Base-by-base conservation (phyloP, 1,284 basidiomycete genomes). In the Papiliotrema flavescens region DNA sequence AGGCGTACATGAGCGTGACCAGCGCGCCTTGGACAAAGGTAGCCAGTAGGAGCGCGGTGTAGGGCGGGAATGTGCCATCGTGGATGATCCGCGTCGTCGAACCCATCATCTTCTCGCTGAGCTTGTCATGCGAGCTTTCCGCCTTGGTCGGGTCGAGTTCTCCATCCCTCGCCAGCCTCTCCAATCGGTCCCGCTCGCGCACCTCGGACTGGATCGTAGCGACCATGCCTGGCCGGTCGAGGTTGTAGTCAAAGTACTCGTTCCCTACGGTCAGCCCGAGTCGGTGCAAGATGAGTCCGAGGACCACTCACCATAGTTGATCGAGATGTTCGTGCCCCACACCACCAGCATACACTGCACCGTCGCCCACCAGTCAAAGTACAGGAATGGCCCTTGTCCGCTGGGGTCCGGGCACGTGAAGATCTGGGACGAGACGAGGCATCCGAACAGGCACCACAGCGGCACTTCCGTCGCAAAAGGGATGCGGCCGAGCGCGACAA, bases 241-340 rank as follows among this genome's bases (percentile, higher is more conserved):
- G 44, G 26, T 63, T 51, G 50, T 52, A 65, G 46, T 65, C 63
- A 51, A 65, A 65, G 42, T 61, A 65, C 42, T 65, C 63, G 47
- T 65, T 65, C 2, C 57, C 47, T 49, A 22, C 17, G 13, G 24
- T 49, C 22, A 37, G 22, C 15, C 23, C 17, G 6, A 24, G 23
- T 8, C n/a, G n/a, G n/a, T n/a, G n/a, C n/a, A n/a, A n/a, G n/a
- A n/a, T n/a, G n/a, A n/a, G n/a, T n/a, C n/a, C 20, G 23, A 7
- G 15, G n/a, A 17, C 5, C 8, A 49, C 47, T 39, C 37, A 49
- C 47, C 58, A 37, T 63, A 65, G 41, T 65, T 65, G 51, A 65
- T 65, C n/a, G 57, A 51, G 20, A 65, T 49, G 34, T 65, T 65
- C 28, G 63, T 65, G 1, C 61, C 63, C 63, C 63, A 65, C 13